These are phyloP conservation scores for Kodamaea fungicola DNA, from an alignment of 1,139 yeast species.

Conservation along the genomic window DNA sequence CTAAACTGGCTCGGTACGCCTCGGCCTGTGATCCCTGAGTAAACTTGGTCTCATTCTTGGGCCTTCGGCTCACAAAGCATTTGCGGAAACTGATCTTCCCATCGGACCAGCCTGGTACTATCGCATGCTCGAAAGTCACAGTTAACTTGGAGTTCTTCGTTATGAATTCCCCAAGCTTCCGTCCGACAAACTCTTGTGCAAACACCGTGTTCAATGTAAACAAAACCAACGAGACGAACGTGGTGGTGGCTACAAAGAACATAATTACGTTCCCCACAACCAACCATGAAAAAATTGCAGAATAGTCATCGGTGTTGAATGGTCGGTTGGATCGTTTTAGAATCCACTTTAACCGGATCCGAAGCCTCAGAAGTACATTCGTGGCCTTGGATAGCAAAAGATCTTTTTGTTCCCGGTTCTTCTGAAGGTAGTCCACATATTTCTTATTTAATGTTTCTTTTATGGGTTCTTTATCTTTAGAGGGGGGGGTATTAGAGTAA, in stretches of 20 bases:
- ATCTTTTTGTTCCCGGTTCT: constrained; percentile 34
- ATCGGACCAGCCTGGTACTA: constrained; percentile 91
- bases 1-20: constrained; percentile 50
- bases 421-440: constrained; percentile 5
- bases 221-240: constrained; percentile 77
- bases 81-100: constrained; percentile 82
- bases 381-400: constrained; percentile 53
- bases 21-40: constrained; percentile 73
- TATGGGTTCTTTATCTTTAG: no score
- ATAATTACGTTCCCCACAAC: constrained; percentile 80
- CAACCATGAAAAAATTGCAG: constrained; percentile 89
- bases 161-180: constrained; percentile 73
- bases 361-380: constrained; percentile 46
- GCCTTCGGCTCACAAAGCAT: constrained; percentile 84
- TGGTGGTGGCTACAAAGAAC: constrained; percentile 82
- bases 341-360: constrained; percentile 66
- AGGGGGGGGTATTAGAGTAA: no score
- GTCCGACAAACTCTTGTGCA: constrained; percentile 87
- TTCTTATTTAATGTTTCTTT: background rate
- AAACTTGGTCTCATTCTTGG: constrained; percentile 51
- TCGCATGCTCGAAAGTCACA: constrained; percentile 89
- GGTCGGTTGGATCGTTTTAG: constrained; percentile 57
- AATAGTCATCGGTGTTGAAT: constrained; percentile 81
- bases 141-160: constrained; percentile 84
- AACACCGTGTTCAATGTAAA: constrained; percentile 79